Evolutionary conservation across 129 eudicot genomes (phyloP).

Genomic region (Artemisia argyi): DNA sequence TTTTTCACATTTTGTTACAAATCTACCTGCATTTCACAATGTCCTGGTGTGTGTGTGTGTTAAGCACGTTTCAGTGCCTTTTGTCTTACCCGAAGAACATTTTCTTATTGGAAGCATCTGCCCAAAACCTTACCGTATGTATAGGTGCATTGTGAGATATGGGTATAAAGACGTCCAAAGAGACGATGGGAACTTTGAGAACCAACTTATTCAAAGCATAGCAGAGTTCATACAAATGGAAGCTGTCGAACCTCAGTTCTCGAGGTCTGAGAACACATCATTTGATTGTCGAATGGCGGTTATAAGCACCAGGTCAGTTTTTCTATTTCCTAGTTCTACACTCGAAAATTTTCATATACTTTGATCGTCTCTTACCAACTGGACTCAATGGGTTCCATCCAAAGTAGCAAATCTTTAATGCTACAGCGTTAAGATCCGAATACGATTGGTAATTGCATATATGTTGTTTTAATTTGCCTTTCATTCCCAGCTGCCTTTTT

Average conservation of each 20-base stretch:
- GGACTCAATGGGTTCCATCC: slow-evolving; percentile 40
- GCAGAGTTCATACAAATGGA: slow-evolving; percentile 97
- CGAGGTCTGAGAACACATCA: slow-evolving; percentile 63
- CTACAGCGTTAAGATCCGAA: slow-evolving; percentile 74
- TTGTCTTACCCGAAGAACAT: slow-evolving; percentile 80
- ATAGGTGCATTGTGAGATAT: slow-evolving; percentile 85
- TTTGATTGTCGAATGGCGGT: slow-evolving; percentile 95
- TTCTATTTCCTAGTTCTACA: background rate
- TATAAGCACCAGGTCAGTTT: slow-evolving; percentile 58
- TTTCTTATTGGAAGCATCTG: slow-evolving; percentile 89
- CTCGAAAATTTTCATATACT: slow-evolving; percentile 13
- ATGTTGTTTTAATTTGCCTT: too few relatives aligned
- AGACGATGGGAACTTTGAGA: slow-evolving; percentile 84
- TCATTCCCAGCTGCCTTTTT: too few relatives aligned
- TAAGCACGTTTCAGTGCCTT: slow-evolving; percentile 83
- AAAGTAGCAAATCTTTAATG: slow-evolving; percentile 75
- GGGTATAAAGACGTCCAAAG: slow-evolving; percentile 91
- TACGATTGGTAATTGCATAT: too few relatives aligned
- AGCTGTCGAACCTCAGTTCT: slow-evolving; percentile 74
- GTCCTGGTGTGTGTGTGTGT: slow-evolving; percentile 89
- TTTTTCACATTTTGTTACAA: slow-evolving; percentile 88
- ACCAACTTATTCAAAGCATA: slow-evolving; percentile 72
- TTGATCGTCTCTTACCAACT: slow-evolving; percentile 55
- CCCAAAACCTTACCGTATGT: slow-evolving; percentile 95
- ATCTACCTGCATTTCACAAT: slow-evolving; percentile 87